Base-by-base conservation (phyloP, 2,329 filamentous ascomycete genomes). In the Trichoderma polysporum region DNA sequence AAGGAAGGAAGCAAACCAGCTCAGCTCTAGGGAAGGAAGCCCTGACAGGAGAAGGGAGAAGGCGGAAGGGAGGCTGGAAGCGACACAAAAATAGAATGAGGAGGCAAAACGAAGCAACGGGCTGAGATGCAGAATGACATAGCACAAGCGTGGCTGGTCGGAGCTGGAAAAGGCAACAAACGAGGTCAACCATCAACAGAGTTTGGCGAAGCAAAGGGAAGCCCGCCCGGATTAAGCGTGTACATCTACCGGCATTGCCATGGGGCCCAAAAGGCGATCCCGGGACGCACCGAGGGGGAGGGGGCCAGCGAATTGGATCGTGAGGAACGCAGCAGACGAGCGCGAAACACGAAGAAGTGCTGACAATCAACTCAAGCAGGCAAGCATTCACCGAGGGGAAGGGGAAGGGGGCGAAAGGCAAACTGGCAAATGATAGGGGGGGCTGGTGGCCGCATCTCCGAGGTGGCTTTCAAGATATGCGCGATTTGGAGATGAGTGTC, bases 241-340 rank as follows among this genome's bases (percentile, higher is more conserved):
- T 63, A 54, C 60, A 64, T 64, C 60, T 64, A 64, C 60, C 60
- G 60, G 60, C 60, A 64, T 64, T 64, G 60, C 49, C 60, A 54
- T 33, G 61, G 61, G 60, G 39, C 19, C 41, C 49, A 53, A 53
- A 64, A 64, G 61, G 61, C 61, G 61, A 64, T 64, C 61, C 61
- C 61, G 61, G 61, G 61, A 64, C 61, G 50, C 61, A 64, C 61
- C 61, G 61, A 64, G 53, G 47, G n/a, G n/a, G 33, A 37, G 33
- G 53, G 19, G 53, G 31, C 25, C 13, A n/a, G 50, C 37, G 61
- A 64, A 63, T 63, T 39, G 60, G 35, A 63, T 63, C 35, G 35
- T 35, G 49, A 54, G 61, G 35, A 29, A 63, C 2, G 7, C 17
- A n/a, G 27, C 12, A 37, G 25, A 27, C 17, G 15, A 35, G 39